These are phyloP conservation scores for Dipteronia dyeriana DNA, from an alignment of 345 rosid species.

Conservation along the genomic window DNA sequence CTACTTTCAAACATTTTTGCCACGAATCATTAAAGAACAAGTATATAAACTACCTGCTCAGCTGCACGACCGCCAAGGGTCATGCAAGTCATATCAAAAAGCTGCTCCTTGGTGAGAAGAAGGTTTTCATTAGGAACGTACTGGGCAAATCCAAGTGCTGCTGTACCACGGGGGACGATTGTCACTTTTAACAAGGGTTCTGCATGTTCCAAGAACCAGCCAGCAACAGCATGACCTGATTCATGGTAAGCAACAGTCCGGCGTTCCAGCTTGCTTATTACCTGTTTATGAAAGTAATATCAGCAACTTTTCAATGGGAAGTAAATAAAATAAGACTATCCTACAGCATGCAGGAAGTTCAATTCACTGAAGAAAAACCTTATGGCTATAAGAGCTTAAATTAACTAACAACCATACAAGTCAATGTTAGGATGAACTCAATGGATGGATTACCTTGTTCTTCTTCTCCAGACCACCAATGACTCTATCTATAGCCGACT, in stretches of 20 bases:
- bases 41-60: slow-evolving; percentile 62
- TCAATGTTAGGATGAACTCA: background rate
- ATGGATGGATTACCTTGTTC: slow-evolving; percentile 59
- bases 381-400: background rate
- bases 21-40: background rate
- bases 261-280: slow-evolving; percentile 88
- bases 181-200: slow-evolving; percentile 96
- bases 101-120: slow-evolving; percentile 94
- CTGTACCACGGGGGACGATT: slow-evolving; percentile 96
- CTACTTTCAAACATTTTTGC: background rate
- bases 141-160: slow-evolving; percentile 95
- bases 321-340: background rate
- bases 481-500: slow-evolving; percentile 90
- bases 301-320: background rate
- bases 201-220: slow-evolving; percentile 98
- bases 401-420: background rate
- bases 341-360: background rate
- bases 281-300: slow-evolving; percentile 39
- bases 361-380: background rate
- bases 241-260: slow-evolving; percentile 95
- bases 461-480: slow-evolving; percentile 99
- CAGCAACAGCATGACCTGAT: slow-evolving; percentile 92
- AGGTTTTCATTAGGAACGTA: slow-evolving; percentile 96
- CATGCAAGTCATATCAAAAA: slow-evolving; percentile 95
- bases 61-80: slow-evolving; percentile 99